A percentile compares a stretch with the other conserved stretches of the same genome.
phyloP scores from a whole-genome alignment of 208 protist species.

The Acanthamoeba polyphaga region DNA sequence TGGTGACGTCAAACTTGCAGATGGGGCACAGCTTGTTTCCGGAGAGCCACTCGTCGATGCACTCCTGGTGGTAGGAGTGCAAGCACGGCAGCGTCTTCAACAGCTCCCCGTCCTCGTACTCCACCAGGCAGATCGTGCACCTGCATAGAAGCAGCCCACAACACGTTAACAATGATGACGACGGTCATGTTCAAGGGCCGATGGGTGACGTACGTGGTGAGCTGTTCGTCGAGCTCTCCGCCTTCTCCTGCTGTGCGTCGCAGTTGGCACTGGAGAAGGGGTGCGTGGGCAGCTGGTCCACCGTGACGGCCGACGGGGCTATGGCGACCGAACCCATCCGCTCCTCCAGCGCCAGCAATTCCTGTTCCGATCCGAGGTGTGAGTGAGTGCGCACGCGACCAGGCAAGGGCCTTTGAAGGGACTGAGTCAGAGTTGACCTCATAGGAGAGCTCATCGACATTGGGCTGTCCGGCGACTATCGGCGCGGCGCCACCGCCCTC shows the following conservation, averaged over 20 bases:
- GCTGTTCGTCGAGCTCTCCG: neutral
- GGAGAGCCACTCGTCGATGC: slow-evolving; percentile 58
- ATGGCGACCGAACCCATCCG: neutral
- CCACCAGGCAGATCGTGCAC: slow-evolving; percentile 59
- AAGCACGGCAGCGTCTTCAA: slow-evolving; percentile 30
- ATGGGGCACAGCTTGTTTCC: slow-evolving; percentile 18
- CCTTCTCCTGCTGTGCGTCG: neutral
- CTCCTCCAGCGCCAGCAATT: slow-evolving; percentile 26
- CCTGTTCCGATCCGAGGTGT: neutral
- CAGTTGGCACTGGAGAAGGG: neutral
- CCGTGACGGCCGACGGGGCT: neutral
- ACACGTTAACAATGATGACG: neutral
- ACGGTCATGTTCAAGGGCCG: neutral
- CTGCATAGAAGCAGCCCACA: neutral
- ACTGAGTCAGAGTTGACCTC: neutral
- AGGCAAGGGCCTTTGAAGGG: too few species aligned
- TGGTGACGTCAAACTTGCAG: slow-evolving; percentile 51
- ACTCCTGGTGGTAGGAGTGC: slow-evolving; percentile 52
- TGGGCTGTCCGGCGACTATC: neutral
- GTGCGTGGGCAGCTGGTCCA: slow-evolving; percentile 14
- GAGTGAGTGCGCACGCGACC: neutral
- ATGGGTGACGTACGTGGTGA: neutral
- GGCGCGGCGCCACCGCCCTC: neutral
- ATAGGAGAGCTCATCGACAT: neutral
- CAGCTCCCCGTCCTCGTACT: slow-evolving; percentile 62